These are phyloP conservation scores for Coemansia sp. DNA, from an alignment of 192 early-diverging fungal species.

Conservation along the genomic window DNA sequence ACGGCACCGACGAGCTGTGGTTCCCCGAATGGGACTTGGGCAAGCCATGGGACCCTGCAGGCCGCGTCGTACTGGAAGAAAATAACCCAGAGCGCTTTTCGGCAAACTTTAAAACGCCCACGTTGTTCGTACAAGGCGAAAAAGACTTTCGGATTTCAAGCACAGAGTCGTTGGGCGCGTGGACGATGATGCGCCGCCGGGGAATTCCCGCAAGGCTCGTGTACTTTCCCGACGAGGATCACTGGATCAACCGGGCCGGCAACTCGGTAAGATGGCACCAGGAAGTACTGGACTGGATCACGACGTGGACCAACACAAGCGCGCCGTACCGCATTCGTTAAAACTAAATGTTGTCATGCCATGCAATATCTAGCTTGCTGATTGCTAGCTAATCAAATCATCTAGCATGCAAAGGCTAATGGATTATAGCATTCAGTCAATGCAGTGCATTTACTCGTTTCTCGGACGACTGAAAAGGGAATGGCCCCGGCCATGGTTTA, in stretches of 20 bases:
- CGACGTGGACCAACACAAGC: slow-evolving; percentile 31
- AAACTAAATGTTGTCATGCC: too few species aligned
- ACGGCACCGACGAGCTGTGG: slow-evolving; percentile 77
- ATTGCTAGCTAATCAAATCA: too few species aligned
- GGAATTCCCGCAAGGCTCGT: slow-evolving; percentile 67
- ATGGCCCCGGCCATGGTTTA: too few species aligned
- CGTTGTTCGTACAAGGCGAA: slow-evolving; percentile 74
- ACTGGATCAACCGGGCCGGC: slow-evolving; percentile 69
- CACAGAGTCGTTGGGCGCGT: slow-evolving; percentile 68
- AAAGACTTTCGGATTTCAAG: slow-evolving; percentile 67
- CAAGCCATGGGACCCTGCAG: slow-evolving; percentile 57
- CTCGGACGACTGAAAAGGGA: too few species aligned
- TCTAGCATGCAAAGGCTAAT: too few species aligned
- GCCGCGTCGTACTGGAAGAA: slow-evolving; percentile 57
- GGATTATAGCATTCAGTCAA: too few species aligned
- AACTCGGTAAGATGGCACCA: slow-evolving; percentile 73
- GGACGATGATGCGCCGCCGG: slow-evolving; percentile 71
- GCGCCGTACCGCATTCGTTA: slow-evolving; percentile 35
- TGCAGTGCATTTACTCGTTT: too few species aligned
- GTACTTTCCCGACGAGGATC: slow-evolving; percentile 77
- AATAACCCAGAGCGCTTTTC: slow-evolving; percentile 68
- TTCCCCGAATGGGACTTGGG: slow-evolving; percentile 79
- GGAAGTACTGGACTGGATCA: slow-evolving; percentile 69
- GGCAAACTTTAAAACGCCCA: slow-evolving; percentile 71
- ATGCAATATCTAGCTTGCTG: too few species aligned